Base-by-base conservation (phyloP, 1,284 basidiomycete species). In the Boletus calvinii region DNA sequence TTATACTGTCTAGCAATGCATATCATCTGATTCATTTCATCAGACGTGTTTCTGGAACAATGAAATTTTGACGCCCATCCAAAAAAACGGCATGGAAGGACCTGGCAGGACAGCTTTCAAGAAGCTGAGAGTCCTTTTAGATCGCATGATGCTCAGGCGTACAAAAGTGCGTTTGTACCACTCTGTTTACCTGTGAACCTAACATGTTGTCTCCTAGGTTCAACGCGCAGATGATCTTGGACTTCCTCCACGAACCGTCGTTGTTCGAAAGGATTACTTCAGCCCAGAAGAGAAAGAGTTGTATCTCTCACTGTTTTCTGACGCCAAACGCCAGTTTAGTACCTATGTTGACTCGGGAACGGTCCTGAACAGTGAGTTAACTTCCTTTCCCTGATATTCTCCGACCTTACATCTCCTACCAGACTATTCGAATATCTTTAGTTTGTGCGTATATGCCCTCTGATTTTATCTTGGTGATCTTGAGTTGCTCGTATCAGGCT, bases 221-320 rank as follows among this genome's bases (percentile, higher is more conserved):
- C 92, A 99, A 81, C 83, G 92, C 46, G 96, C 96, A 1, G 97
- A 99, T 66, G 97, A 99, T 69, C 84, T 99, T 45, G 97, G 94
- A 6, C 75, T 99, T n/a, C 97, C 97, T 3, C 97, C 97, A 4
- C 83, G 97, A 36, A 95, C 88, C 0, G 90, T 99, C 39, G 79
- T 92, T 48, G 87, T 99, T 55, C 84, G 94, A 36, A 79, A 87
- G 47, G 96, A 99, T 69, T 90, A 89, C 69, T 99, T 99, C 77
- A 97, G 92, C 58, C 91, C 93, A 0, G 93, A 97, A 68, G 95
- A 98, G 73, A 97, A 95, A 69, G 96, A 99, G 64, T 74, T 99
- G 11, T 99, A 99, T 72, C 79, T 87, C 48, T 94, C 90, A 4
- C 74, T 99, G 31, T 99, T 96, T 76, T 87, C 90, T 4, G 92